phyloP scores from a whole-genome alignment of 495 filamentous ascomycete genomes.

The Neurospora sp. region DNA sequence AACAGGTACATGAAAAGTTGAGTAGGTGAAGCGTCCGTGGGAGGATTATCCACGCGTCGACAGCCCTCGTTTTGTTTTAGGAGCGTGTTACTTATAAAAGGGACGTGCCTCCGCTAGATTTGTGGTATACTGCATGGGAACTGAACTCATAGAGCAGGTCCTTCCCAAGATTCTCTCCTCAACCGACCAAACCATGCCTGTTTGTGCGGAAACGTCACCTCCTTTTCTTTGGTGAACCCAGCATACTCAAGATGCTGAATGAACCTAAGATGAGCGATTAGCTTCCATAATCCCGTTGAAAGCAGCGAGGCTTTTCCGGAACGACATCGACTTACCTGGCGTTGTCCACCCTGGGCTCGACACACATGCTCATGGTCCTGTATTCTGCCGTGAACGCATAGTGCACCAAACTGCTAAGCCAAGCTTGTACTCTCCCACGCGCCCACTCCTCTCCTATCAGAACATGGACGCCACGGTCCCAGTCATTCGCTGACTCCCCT shows the following conservation, averaged over 20 bases:
- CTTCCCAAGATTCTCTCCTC: conserved; percentile 71
- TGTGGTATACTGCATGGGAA: neutral
- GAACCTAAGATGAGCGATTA: conserved; percentile 45
- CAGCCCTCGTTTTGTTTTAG: neutral
- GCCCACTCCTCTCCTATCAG: conserved; percentile 91
- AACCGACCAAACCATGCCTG: conserved; percentile 81
- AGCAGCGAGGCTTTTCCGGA: neutral
- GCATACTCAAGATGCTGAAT: conserved; percentile 61
- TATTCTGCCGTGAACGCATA: conserved; percentile 71
- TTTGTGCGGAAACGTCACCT: conserved; percentile 87
- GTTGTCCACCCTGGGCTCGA: conserved; percentile 93
- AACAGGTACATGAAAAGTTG: neutral
- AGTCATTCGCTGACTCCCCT: conserved; percentile 52
- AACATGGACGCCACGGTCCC: conserved; percentile 80
- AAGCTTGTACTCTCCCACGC: conserved; percentile 65
- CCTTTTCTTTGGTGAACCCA: conserved; percentile 83
- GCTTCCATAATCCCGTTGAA: neutral
- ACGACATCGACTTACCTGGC: conserved; percentile 49
- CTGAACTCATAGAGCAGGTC: conserved; percentile 52
- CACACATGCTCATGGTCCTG: conserved; percentile 66
- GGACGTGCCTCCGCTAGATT: neutral
- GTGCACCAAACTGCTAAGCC: conserved; percentile 81
- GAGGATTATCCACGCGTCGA: neutral
- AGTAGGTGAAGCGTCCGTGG: neutral
- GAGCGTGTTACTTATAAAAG: neutral